Evolutionary conservation across 306 rosid genomes (phyloP).

Genomic region (Corylus avellana): DNA sequence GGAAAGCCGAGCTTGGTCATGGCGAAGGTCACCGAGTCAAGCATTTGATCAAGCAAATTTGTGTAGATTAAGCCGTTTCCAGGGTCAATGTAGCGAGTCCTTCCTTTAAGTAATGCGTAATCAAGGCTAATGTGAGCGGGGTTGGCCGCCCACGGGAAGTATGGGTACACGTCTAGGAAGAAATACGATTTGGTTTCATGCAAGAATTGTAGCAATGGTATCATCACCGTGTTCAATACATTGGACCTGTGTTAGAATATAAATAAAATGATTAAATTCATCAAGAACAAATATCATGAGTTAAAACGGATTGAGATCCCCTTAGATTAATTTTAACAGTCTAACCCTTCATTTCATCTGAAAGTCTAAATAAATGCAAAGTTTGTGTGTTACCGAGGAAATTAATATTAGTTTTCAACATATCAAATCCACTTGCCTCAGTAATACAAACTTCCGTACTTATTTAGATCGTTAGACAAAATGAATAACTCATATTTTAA

Average conservation of each 20-base stretch:
- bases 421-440: no score
- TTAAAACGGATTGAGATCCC: no score
- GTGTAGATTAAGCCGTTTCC: constrained; percentile 54
- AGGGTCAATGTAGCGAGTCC: constrained; percentile 35
- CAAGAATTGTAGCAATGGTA: constrained; percentile 62
- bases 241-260: constrained; percentile 5
- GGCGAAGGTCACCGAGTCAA: constrained; percentile 68
- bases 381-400: no score
- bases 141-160: constrained; percentile 67
- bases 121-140: constrained; percentile 53
- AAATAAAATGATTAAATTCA: no score
- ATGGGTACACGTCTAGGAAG: constrained; percentile 76
- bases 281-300: no score
- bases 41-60: constrained; percentile 85
- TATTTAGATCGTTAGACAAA: no score
- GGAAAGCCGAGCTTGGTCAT: constrained; percentile 75
- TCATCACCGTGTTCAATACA: constrained; percentile 40
- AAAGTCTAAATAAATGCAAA: no score
- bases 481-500: no score
- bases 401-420: no score
- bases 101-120: constrained; percentile 53
- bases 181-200: constrained; percentile 64
- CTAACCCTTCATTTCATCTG: no score
- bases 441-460: no score
- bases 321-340: no score